Evolutionary conservation across 768 basidiomycete species (phyloP).

Genomic region (Lentinula edodes): DNA sequence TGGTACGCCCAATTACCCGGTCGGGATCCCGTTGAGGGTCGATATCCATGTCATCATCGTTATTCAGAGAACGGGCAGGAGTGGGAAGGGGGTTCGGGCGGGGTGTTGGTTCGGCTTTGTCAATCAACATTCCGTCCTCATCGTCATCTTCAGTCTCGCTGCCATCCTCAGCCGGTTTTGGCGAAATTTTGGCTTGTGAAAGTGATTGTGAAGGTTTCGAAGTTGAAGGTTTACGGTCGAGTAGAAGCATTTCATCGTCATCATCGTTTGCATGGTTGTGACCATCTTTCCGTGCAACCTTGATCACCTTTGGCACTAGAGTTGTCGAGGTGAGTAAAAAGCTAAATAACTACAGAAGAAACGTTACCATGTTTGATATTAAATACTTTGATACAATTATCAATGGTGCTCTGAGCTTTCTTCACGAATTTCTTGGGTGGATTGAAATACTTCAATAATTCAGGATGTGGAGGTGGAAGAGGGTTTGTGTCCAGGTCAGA

Average conservation of each 20-base stretch:
- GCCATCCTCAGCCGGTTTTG: slow-evolving; percentile 23
- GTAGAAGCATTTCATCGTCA: slow-evolving; percentile 51
- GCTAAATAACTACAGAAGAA: not conserved
- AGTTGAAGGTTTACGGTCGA: slow-evolving; percentile 33
- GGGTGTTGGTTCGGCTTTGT: slow-evolving; percentile 13
- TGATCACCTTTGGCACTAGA: slow-evolving; percentile 61
- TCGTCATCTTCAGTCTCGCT: slow-evolving; percentile 51
- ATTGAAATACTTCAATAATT: slow-evolving; percentile 78
- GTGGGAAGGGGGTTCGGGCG: slow-evolving; percentile 36
- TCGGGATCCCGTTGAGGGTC: slow-evolving; percentile 58
- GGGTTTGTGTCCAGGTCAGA: slow-evolving; percentile 69
- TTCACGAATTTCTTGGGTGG: slow-evolving; percentile 69
- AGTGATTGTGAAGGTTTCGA: slow-evolving; percentile 3
- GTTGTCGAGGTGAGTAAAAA: not conserved
- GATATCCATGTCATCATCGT: slow-evolving; percentile 26
- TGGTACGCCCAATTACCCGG: slow-evolving; percentile 68
- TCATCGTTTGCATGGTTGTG: slow-evolving; percentile 62
- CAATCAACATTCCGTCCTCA: slow-evolving; percentile 29
- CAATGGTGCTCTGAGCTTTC: slow-evolving; percentile 46
- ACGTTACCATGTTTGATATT: slow-evolving; percentile 71
- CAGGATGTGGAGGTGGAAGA: slow-evolving; percentile 81
- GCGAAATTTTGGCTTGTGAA: slow-evolving; percentile 22
- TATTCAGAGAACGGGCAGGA: slow-evolving; percentile 41
- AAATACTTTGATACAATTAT: slow-evolving; percentile 59
- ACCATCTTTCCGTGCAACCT: slow-evolving; percentile 52